Percentiles rank a stretch among this genome's conserved stretches.
phyloP scores from a whole-genome alignment of 1,284 basidiomycete genomes.

The Naganishia sp. region DNA sequence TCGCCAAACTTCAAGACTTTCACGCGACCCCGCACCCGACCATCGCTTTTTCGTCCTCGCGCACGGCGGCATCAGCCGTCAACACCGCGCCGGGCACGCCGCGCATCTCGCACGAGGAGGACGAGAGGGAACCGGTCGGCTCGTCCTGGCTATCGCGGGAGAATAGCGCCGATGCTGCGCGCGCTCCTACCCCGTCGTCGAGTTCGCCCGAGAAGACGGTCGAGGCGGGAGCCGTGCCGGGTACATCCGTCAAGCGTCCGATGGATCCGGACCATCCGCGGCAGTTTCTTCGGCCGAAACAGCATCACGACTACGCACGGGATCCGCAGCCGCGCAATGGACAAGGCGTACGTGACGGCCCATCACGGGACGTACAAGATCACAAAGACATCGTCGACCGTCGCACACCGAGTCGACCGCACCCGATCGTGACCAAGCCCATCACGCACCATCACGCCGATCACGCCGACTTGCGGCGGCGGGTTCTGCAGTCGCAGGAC shows the following conservation, averaged over 20 bases:
- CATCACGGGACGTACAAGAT: background rate
- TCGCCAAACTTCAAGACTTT: constrained; percentile 16
- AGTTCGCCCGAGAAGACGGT: background rate
- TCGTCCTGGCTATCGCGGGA: too few species aligned
- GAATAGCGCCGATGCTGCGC: too few species aligned
- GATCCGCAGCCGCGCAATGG: background rate
- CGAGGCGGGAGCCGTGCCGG: background rate
- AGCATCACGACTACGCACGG: constrained; percentile 11
- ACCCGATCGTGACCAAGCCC: background rate
- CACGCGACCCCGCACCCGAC: constrained; percentile 22
- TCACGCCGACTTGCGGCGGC: constrained; percentile 8
- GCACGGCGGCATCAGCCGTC: background rate
- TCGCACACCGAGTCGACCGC: background rate
- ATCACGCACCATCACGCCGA: background rate
- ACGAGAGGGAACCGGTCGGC: too few species aligned
- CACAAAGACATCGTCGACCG: background rate
- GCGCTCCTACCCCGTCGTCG: background rate
- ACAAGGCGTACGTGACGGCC: background rate
- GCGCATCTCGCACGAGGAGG: background rate
- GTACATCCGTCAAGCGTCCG: background rate
- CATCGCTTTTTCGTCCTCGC: constrained; percentile 7
- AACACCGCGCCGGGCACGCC: background rate
- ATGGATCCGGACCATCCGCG: constrained; percentile 6
- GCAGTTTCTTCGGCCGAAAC: constrained; percentile 16
- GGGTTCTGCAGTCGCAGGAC: constrained; percentile 13